Percentiles rank a stretch among this genome's conserved stretches.
These are phyloP conservation scores for Paspalum vaginatum DNA, from an alignment of 176 grass and related monocot genomes.

Conservation along the genomic window DNA sequence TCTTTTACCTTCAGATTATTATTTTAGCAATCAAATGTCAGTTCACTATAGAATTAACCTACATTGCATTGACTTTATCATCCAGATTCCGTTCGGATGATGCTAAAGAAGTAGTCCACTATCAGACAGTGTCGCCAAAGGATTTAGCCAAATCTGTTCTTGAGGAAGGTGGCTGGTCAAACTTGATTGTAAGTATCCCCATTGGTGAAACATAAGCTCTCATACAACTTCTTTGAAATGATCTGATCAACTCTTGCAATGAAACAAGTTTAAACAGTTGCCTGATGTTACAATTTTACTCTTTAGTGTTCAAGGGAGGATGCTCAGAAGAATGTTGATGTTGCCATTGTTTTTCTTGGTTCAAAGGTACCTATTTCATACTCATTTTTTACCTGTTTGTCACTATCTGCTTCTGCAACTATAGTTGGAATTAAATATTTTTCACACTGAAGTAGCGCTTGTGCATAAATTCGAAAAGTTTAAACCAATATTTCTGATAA, in stretches of 20 bases:
- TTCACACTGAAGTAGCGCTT: not conserved
- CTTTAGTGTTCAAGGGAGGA: slow-evolving; percentile 63
- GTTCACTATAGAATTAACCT: not conserved
- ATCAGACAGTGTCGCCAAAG: slow-evolving; percentile 68
- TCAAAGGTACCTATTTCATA: slow-evolving; percentile 63
- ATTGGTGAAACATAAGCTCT: slow-evolving; percentile 28
- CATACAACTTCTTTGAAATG: not conserved
- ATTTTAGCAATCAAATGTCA: not conserved
- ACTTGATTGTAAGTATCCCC: slow-evolving; percentile 65
- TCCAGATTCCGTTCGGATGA: slow-evolving; percentile 51
- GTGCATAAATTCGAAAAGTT: not conserved
- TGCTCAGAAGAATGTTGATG: slow-evolving; percentile 55
- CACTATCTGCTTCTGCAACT: slow-evolving; percentile 1
- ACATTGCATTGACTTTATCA: slow-evolving; percentile 30
- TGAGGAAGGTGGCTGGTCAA: slow-evolving; percentile 90
- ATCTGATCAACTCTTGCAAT: not conserved
- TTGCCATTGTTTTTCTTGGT: slow-evolving; percentile 83
- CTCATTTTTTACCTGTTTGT: not conserved
- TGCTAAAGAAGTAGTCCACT: slow-evolving; percentile 69
- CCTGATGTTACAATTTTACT: slow-evolving; percentile 20
- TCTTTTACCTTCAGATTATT: not conserved
- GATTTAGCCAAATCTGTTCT: slow-evolving; percentile 74
- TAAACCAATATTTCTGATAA: not conserved
- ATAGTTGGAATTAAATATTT: not conserved
- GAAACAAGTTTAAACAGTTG: slow-evolving; percentile 8